A percentile compares a stretch with the other conserved stretches of the same genome.
Conservation (phyloP, 2,329 filamentous ascomycete genomes). For the Seiridium cupressi region DNA sequence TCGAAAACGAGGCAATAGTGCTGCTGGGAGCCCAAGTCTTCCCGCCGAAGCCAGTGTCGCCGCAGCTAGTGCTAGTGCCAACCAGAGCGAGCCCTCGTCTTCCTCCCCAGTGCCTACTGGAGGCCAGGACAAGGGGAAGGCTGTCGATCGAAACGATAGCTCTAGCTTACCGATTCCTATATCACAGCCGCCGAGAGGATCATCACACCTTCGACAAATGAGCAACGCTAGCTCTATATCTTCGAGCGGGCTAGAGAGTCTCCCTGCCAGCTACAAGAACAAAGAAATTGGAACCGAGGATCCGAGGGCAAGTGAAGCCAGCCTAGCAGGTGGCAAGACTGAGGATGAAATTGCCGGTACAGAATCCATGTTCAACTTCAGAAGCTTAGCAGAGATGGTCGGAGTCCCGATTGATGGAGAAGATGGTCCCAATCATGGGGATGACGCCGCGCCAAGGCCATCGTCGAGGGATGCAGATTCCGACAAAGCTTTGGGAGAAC, state of each 20-base stretch:
- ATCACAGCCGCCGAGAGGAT: slow-evolving; percentile 51
- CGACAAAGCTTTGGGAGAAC: slow-evolving; percentile 20
- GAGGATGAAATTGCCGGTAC: slow-evolving; percentile 51
- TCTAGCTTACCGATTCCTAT: slow-evolving; percentile 43
- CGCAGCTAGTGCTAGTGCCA: slow-evolving; percentile 34
- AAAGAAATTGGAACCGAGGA: slow-evolving; percentile 39
- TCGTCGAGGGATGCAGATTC: slow-evolving; percentile 29
- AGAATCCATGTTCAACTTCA: slow-evolving; percentile 90
- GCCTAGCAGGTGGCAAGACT: slow-evolving; percentile 44
- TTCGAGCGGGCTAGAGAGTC: slow-evolving; percentile 72
- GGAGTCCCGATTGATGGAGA: slow-evolving; percentile 58
- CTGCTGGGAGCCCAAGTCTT: slow-evolving; percentile 49
- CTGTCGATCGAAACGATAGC: slow-evolving; percentile 54
- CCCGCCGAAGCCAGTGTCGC: slow-evolving; percentile 54
- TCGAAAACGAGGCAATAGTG: slow-evolving; percentile 58
- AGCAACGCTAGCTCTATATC: slow-evolving; percentile 83
- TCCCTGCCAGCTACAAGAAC: slow-evolving; percentile 48
- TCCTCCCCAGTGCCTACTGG: slow-evolving; percentile 24
- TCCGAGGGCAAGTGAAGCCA: slow-evolving; percentile 54
- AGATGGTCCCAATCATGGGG: not conserved
- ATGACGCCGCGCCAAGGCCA: slow-evolving; percentile 13
- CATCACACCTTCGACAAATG: slow-evolving; percentile 75
- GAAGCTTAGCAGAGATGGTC: slow-evolving; percentile 82
- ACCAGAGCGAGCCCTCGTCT: slow-evolving; percentile 20
- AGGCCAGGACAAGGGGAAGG: slow-evolving; percentile 64